A percentile compares a stretch with the other conserved stretches of the same genome.
Evolutionary conservation across 768 basidiomycete species (phyloP).

Genomic region (Termitomyces sp.): DNA sequence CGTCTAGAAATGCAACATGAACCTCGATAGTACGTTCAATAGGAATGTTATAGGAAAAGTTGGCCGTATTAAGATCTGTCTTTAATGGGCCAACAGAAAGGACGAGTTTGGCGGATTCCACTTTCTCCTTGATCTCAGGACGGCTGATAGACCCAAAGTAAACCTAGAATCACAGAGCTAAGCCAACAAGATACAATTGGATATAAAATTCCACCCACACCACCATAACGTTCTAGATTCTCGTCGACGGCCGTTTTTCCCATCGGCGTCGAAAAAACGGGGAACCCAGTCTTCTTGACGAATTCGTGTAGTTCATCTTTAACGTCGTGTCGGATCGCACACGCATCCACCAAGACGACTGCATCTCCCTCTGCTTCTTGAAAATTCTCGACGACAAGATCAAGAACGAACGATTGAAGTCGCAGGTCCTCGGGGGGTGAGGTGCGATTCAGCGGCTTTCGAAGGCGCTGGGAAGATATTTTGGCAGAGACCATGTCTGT

Average conservation of each 20-base stretch:
- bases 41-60: conserved; percentile 73
- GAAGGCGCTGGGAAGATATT: conserved; percentile 59
- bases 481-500: conserved; percentile 72
- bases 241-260: conserved; percentile 75
- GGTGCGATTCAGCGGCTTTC: conserved; percentile 46
- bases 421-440: conserved; percentile 49
- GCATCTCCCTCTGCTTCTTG: conserved; percentile 61
- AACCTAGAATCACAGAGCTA: conserved; percentile 35
- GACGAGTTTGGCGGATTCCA: conserved; percentile 72
- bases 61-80: conserved; percentile 85
- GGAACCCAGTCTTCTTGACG: conserved; percentile 57
- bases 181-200: background rate
- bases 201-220: conserved; percentile 39
- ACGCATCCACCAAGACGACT: conserved; percentile 77
- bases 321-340: conserved; percentile 67
- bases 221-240: conserved; percentile 67
- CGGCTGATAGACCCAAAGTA: conserved; percentile 70
- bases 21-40: conserved; percentile 59
- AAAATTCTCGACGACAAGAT: conserved; percentile 62
- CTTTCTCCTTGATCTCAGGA: conserved; percentile 59
- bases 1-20: background rate
- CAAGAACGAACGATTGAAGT: conserved; percentile 64
- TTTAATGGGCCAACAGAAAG: conserved; percentile 66
- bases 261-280: conserved; percentile 75
- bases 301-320: conserved; percentile 60